Percentiles rank a stretch among this genome's conserved stretches.
Evolutionary conservation across 116 monocot genomes (phyloP).

Genomic region (Dioscorea cayenensis): DNA sequence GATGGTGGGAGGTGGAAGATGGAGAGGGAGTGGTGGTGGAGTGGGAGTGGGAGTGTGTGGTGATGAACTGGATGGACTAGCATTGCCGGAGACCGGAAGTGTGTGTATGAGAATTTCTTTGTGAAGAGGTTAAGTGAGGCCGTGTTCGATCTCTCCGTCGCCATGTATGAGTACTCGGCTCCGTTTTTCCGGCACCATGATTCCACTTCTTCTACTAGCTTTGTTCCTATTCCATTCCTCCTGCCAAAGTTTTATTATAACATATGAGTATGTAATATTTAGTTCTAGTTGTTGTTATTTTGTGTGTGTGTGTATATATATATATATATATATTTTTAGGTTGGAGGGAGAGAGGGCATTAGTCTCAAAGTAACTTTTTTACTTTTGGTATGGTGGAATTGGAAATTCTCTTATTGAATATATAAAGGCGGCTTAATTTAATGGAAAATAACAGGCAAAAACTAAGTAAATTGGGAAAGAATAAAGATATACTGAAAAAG

Average conservation of each 20-base stretch:
- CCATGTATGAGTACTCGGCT: slow-evolving; percentile 70
- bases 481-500: not conserved
- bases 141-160: slow-evolving; percentile 40
- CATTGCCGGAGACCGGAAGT: slow-evolving; percentile 36
- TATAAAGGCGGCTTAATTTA: too few species aligned
- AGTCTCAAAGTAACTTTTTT: too few species aligned
- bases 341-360: too few species aligned
- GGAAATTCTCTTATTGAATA: too few species aligned
- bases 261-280: not conserved
- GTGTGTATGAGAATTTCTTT: slow-evolving; percentile 30
- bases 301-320: too few species aligned
- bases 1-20: slow-evolving; percentile 35
- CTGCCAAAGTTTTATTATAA: slow-evolving; percentile 22
- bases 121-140: slow-evolving; percentile 53
- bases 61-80: slow-evolving; percentile 59
- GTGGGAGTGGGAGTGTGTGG: slow-evolving; percentile 22
- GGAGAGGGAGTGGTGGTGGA: slow-evolving; percentile 7
- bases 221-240: slow-evolving; percentile 48
- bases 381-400: too few species aligned
- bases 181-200: slow-evolving; percentile 38
- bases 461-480: not conserved
- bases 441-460: not conserved
- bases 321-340: too few species aligned
- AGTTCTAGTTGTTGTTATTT: too few species aligned
- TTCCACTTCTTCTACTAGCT: slow-evolving; percentile 40